Percentiles rank a stretch among this genome's conserved stretches.
Evolutionary conservation across 1,139 yeast species (phyloP).

Genomic region (Waltiozyma sp.): DNA sequence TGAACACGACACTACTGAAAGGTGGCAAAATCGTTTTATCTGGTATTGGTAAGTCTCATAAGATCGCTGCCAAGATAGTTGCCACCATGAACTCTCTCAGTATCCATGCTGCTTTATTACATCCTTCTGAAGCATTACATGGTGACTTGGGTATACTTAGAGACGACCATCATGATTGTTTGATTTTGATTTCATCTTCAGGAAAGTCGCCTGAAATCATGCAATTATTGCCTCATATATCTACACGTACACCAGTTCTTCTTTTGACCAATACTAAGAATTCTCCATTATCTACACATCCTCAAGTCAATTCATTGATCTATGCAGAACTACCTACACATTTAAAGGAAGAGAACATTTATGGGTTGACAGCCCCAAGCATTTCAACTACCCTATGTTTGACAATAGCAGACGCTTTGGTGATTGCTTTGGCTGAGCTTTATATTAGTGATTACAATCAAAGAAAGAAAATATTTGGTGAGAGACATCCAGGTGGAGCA

Average conservation of each 20-base stretch:
- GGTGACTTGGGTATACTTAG: conserved; percentile 75
- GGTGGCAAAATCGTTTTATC: conserved; percentile 65
- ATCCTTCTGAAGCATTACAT: conserved; percentile 83
- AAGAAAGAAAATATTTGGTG: conserved; percentile 48
- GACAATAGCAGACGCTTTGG: conserved; percentile 69
- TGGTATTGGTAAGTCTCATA: conserved; percentile 79
- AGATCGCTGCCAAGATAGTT: conserved; percentile 66
- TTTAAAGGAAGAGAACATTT: conserved; percentile 54
- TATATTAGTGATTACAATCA: conserved; percentile 44
- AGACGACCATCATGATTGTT: conserved; percentile 42
- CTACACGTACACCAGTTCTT: conserved; percentile 41
- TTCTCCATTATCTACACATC: conserved; percentile 35
- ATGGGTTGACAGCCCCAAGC: conserved; percentile 85
- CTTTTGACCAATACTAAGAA: conserved; percentile 50
- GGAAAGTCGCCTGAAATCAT: conserved; percentile 78
- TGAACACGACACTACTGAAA: conserved; percentile 37
- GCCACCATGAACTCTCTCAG: conserved; percentile 79
- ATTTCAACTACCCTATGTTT: conserved; percentile 70
- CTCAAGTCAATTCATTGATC: conserved; percentile 38
- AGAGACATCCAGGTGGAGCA: conserved; percentile 85
- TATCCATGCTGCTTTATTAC: conserved; percentile 54
- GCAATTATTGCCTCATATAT: conserved; percentile 41
- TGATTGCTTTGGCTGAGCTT: conserved; percentile 61
- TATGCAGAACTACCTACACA: conserved; percentile 52
- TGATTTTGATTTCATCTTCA: conserved; percentile 65